Evolutionary conservation across 305 asterid species (phyloP).

Genomic region (Striga hermonthica): DNA sequence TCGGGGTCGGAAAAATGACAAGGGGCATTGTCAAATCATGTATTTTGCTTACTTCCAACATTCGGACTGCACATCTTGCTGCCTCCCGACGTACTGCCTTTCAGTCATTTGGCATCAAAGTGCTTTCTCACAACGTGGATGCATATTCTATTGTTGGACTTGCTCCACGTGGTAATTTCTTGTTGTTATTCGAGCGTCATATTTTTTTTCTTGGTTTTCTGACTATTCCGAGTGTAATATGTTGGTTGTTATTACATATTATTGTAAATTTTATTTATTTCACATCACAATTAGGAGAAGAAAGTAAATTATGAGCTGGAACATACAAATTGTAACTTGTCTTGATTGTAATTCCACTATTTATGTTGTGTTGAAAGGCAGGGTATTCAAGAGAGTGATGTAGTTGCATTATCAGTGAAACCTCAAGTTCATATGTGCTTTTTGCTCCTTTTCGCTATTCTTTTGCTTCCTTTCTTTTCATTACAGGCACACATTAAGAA

Average conservation of each 20-base stretch:
- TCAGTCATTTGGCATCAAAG: conserved; percentile 74
- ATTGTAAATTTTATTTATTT: background rate
- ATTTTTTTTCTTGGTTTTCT: background rate
- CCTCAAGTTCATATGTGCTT: conserved; percentile 76
- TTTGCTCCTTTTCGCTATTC: conserved; percentile 7
- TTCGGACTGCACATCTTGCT: conserved; percentile 70
- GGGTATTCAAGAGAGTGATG: conserved; percentile 88
- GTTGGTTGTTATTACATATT: background rate
- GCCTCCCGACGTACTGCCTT: conserved; percentile 64
- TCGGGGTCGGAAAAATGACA: conserved; percentile 96
- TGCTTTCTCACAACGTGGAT: conserved; percentile 57
- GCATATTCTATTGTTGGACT: conserved; percentile 35
- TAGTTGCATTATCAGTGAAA: conserved; percentile 78
- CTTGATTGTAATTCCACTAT: conserved; percentile 11
- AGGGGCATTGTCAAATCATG: conserved; percentile 81
- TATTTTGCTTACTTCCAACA: conserved; percentile 59
- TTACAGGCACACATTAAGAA: background rate
- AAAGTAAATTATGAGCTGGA: background rate
- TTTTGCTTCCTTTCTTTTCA: background rate
- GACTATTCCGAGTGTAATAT: background rate
- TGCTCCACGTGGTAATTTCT: too few relatives aligned
- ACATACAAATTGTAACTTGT: background rate
- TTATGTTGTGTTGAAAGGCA: conserved; percentile 37
- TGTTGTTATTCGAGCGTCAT: background rate
- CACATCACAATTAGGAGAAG: background rate